Evolutionary conservation across 1,284 basidiomycete genomes (phyloP).

Genomic region (Ganoderma sinense): DNA sequence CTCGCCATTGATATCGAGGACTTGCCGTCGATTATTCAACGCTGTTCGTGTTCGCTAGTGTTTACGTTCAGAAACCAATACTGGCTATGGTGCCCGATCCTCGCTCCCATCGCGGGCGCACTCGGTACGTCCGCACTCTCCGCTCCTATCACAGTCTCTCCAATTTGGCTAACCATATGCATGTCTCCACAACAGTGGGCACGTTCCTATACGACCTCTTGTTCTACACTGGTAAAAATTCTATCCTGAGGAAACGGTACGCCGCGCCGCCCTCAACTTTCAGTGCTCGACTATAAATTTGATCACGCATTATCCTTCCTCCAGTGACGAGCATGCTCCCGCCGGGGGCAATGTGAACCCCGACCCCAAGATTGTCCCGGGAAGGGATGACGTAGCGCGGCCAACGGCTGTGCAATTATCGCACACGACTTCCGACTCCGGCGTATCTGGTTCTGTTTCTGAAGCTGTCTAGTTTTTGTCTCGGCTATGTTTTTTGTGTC

Average conservation of each 20-base stretch:
- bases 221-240: conserved; percentile 62
- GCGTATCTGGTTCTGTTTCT: no score
- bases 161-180: conserved; percentile 3
- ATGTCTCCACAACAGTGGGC: conserved; percentile 41
- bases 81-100: conserved; percentile 78
- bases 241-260: conserved; percentile 60
- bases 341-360: no score
- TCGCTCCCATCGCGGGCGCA: conserved; percentile 65
- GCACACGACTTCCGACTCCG: no score
- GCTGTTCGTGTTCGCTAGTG: conserved; percentile 37
- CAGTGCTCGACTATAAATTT: background rate
- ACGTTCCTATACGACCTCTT: conserved; percentile 61
- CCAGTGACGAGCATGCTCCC: conserved; percentile 31
- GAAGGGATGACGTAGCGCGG: no score
- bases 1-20: background rate
- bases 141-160: background rate
- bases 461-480: no score
- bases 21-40: background rate
- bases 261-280: conserved; percentile 22
- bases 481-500: no score
- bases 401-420: no score
- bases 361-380: no score
- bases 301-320: background rate
- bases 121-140: conserved; percentile 38
- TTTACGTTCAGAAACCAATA: conserved; percentile 65